Evolutionary conservation across 2,329 filamentous ascomycete species (phyloP).

Genomic region (Trichoderma hamatum): DNA sequence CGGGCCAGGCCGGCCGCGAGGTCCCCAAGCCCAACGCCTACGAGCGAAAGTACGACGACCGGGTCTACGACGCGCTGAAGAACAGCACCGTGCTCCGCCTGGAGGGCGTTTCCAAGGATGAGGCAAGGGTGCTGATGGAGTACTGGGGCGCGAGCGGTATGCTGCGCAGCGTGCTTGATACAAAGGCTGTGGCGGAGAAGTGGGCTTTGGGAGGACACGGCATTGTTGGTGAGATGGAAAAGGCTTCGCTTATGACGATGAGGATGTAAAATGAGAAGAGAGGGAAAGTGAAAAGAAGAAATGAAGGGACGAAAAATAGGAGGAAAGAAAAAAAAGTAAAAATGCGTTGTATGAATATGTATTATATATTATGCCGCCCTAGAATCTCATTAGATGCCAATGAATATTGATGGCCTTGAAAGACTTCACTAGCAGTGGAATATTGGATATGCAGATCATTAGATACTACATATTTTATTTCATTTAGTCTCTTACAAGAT

Average conservation of each 20-base stretch:
- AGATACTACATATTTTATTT: neutral
- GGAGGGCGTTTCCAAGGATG: constrained; percentile 69
- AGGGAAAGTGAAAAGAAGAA: neutral
- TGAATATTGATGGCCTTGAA: neutral
- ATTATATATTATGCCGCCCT: constrained; percentile 22
- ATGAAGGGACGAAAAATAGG: neutral
- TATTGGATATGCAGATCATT: neutral
- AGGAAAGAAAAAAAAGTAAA: neutral
- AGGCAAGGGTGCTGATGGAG: constrained; percentile 81
- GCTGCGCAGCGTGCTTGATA: constrained; percentile 69
- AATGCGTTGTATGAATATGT: constrained; percentile 26
- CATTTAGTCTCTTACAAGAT: constrained; percentile 18
- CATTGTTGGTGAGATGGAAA: constrained; percentile 83
- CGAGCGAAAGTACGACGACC: constrained; percentile 58
- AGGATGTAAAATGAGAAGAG: constrained; percentile 42
- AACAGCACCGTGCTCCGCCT: constrained; percentile 59
- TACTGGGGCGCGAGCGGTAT: constrained; percentile 91
- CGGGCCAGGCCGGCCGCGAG: constrained; percentile 43
- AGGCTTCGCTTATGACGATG: constrained; percentile 57
- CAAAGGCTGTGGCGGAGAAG: constrained; percentile 73
- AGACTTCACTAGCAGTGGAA: neutral
- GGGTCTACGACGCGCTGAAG: constrained; percentile 57
- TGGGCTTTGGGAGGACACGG: constrained; percentile 83
- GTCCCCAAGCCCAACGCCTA: constrained; percentile 55
- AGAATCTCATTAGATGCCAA: neutral